These are phyloP conservation scores for Suaeda aralocaspica DNA, from an alignment of 148 eudicot species.

Conservation along the genomic window DNA sequence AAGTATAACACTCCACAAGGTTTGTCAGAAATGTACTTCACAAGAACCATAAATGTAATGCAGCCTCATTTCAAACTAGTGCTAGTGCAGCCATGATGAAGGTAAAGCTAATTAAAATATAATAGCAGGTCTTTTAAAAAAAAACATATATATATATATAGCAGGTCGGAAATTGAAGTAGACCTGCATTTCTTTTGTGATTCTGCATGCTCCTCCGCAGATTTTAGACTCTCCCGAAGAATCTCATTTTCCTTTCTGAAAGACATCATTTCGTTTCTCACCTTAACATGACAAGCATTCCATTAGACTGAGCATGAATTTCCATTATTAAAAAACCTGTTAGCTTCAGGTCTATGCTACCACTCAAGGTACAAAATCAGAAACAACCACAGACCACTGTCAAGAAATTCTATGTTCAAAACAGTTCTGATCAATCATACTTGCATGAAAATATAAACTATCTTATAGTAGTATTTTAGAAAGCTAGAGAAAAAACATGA, in stretches of 20 bases:
- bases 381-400: slow-evolving; percentile 2
- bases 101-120: background rate
- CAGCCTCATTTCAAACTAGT: background rate
- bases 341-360: background rate
- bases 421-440: no score
- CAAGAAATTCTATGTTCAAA: no score
- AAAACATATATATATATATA: background rate
- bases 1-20: background rate
- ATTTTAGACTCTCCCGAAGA: slow-evolving; percentile 41
- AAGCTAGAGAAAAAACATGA: no score
- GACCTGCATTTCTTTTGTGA: slow-evolving; percentile 49
- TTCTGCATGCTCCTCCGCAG: slow-evolving; percentile 46
- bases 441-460: no score
- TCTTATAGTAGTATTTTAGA: no score
- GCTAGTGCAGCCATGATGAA: background rate
- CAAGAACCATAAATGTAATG: background rate
- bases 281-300: slow-evolving; percentile 30
- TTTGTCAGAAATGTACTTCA: background rate
- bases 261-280: slow-evolving; percentile 45
- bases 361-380: background rate
- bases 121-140: background rate
- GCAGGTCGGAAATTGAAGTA: slow-evolving; percentile 7
- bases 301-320: slow-evolving; percentile 13
- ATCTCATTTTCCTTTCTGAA: slow-evolving; percentile 45
- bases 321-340: no score